These are phyloP conservation scores for Achaetomiella virescens DNA, from an alignment of 495 filamentous ascomycete genomes.

Conservation along the genomic window DNA sequence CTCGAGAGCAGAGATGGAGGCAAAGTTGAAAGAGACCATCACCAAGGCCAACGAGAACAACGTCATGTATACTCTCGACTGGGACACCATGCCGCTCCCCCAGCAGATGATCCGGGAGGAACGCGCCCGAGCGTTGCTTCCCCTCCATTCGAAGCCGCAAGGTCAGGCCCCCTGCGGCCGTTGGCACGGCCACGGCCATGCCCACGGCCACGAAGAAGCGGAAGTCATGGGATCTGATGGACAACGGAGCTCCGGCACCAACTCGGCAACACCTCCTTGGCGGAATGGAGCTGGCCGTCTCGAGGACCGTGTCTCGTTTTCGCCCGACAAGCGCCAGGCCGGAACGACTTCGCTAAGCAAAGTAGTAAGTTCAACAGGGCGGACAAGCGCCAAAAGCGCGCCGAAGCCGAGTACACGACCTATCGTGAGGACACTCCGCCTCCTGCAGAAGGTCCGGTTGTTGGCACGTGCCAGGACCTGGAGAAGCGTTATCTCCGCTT, in stretches of 20 bases:
- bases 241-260: constrained; percentile 2
- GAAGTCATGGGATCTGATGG: constrained; percentile 61
- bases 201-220: constrained; percentile 55
- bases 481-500: constrained; percentile 94
- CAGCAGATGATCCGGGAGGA: constrained; percentile 79
- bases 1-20: constrained; percentile 63
- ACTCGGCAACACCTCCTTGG: constrained; percentile 57
- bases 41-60: constrained; percentile 66
- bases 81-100: constrained; percentile 77
- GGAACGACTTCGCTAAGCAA: constrained; percentile 42
- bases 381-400: constrained; percentile 84
- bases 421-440: constrained; percentile 57
- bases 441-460: constrained; percentile 65
- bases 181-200: neutral
- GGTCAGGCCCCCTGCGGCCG: neutral
- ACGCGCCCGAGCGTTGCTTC: constrained; percentile 40
- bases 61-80: constrained; percentile 66
- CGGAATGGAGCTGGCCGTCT: constrained; percentile 59
- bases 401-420: constrained; percentile 61
- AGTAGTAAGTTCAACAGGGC: constrained; percentile 80
- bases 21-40: constrained; percentile 79
- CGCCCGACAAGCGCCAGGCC: constrained; percentile 51
- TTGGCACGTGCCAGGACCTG: constrained; percentile 75
- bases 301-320: constrained; percentile 70
- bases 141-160: constrained; percentile 7